Evolutionary conservation across 768 basidiomycete genomes (phyloP), one percentile per base, ranked within the genome.

Genomic region (Rhodotorula diobovata): DNA sequence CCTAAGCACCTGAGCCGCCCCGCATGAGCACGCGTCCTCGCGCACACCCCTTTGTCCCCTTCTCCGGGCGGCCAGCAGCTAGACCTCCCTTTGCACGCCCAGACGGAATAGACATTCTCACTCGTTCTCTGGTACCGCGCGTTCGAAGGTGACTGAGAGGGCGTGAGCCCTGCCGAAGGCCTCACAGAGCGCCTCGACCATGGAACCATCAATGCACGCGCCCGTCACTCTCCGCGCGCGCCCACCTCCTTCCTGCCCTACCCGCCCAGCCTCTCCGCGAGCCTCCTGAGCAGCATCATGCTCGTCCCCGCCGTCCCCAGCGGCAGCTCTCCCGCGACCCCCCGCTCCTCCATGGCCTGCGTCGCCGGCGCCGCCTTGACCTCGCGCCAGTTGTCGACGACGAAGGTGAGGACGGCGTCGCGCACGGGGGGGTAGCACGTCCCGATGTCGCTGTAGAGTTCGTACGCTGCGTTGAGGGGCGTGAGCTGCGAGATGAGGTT

Each of bases 401-500:
- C 59, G 18, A 37, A 64, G 1, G 48, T 45, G 21, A 70, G 43
- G 30, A 43, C 41, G 39, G 46, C 57, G 23, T 64, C 63, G 37
- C 35, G 14, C 4, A 70, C 28, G 18, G 25, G 32, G 2, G 34
- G 12, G 48, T 66, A 50, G 46, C 45, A 57, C 34, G 34, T 15
- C 35, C 46, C 35, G 4, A 32, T 37, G 34, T 34, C 34, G 28
- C 8, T 23, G 58, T 43, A 58, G 34, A 71, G 55, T 46, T 67
- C 65, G 61, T 23, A 30, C 11, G 53, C 20, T 10, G 57, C 61
- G 50, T 61, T 57, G n/a, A 43, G 4, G 48, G 39, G 14, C n/a
- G 69, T 46, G 43, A 69, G 46, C 37, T 61, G 48, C 20, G 34
- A 2, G 58, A 25, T 15, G 56, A 70, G 2, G 45, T 30, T n/a